Percentiles rank a stretch among this genome's conserved stretches.
Evolutionary conservation across 2,329 filamentous ascomycete species (phyloP).

Genomic region (Colletotrichum magnum): DNA sequence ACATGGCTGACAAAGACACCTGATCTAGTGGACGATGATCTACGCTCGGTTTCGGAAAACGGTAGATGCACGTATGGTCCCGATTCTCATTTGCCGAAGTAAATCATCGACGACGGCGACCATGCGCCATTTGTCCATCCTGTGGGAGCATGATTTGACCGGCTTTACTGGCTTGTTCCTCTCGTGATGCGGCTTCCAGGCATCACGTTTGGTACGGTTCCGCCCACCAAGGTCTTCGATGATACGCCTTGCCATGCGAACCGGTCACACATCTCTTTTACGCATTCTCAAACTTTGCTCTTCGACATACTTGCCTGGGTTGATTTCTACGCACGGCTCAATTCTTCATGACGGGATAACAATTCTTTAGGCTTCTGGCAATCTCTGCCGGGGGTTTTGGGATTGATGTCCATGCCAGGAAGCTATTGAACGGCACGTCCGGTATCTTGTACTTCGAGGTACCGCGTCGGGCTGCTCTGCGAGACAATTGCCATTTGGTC

Average conservation of each 20-base stretch:
- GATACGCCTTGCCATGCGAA: constrained; percentile 51
- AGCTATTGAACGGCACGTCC: constrained; percentile 56
- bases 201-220: constrained; percentile 41
- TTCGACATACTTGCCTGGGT: constrained; percentile 52
- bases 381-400: background rate
- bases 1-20: constrained; percentile 79
- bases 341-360: constrained; percentile 44
- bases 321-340: constrained; percentile 54
- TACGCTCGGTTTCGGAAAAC: constrained; percentile 86
- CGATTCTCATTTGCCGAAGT: constrained; percentile 60
- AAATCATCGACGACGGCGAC: constrained; percentile 48
- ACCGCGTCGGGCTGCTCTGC: constrained; percentile 45
- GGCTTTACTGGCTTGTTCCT: constrained; percentile 29
- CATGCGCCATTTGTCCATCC: constrained; percentile 41
- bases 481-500: constrained; percentile 32
- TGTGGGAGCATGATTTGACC: constrained; percentile 43
- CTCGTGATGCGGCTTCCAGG: constrained; percentile 38
- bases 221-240: constrained; percentile 38
- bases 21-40: constrained; percentile 86
- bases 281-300: constrained; percentile 58
- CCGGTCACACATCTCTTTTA: constrained; percentile 52
- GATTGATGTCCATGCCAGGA: constrained; percentile 26
- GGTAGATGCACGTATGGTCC: constrained; percentile 62
- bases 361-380: constrained; percentile 10
- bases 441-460: constrained; percentile 50